Evolutionary conservation across 345 rosid species (phyloP), one percentile per base, ranked within the genome.

Genomic region (Euphorbia pulcherrima): DNA sequence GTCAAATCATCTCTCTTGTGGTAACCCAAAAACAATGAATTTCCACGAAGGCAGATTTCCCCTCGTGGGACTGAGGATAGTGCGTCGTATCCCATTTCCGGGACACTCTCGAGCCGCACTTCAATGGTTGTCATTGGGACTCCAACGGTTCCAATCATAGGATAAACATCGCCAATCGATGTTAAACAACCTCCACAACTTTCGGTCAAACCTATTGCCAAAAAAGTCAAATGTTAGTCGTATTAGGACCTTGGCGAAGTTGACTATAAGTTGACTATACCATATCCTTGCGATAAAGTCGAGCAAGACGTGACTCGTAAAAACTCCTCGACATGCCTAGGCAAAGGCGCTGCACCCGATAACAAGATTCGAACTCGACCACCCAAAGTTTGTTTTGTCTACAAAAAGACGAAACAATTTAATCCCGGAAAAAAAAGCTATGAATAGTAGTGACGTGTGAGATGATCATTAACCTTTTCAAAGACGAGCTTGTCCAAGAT

Each of bases 271-370:
- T n/a, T 18, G 24, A 1, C 4, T 12, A 69, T 85, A 91, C 96
- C 99, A 66, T 94, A 94, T 75, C 99, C 99, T 78, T 94, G 99
- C 44, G 99, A 82, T 46, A 94, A 79, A 56, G 83, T 84, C 71
- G 96, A 83, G 68, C 95, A 84, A 72, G 89, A 82, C 18, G 85
- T 84, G 76, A 94, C 91, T 80, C 97, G 79, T 62, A 91, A 28
- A 68, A 94, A 91, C 78, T 91, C 99, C 72, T 94, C 97, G 21
- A 91, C 99, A 50, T 94, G 95, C 68, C 70, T 82, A 69, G 99
- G 84, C 81, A 91, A 72, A 69, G 97, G 99, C 2, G 99, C 99
- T 26, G 99, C 99, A 18, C 99, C 97, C 60, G 99, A 91, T 39
- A 90, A 78, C 78, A 91, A 35, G 69, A 83, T 79, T 17, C 89